Base-by-base conservation (phyloP, 768 basidiomycete species). In the Tremella yokohamensis region DNA sequence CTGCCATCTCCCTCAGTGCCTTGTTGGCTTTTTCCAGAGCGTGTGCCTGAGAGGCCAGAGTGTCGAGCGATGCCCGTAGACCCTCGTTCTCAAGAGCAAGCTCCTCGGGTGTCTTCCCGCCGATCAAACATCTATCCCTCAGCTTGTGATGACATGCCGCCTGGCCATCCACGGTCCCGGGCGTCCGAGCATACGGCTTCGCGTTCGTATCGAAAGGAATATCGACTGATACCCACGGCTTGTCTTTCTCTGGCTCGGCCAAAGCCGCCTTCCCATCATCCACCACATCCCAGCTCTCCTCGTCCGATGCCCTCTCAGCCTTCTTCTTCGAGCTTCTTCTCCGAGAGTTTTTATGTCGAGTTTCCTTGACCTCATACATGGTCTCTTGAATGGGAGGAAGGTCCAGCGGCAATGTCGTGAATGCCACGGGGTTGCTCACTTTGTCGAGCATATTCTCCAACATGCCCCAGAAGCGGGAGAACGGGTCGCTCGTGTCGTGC, bases 381-480 rank as follows among this genome's bases (percentile, higher is more conserved):
- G 4, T n/a, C 49, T 20, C 49, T 8, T 20, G 3, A 9, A n/a
- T 26, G 40, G n/a, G 58, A 29, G 51, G 51, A 26, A 24, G 25
- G 51, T 52, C 65, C 49, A 73, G 25, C 1, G 71, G 64, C n/a
- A 64, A 63, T 53, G 62, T 62, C 22, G 73, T 70, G 45, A 76
- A 75, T 15, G 65, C 67, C 1, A 75, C 70, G 16, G 75, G 75
- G 52, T 70, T 70, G n/a, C 60, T 58, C 12, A 75, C 66, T 40
- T 70, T 63, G 16, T 74, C 70, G 45, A 76, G 50, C 55, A 70
- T 69, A 19, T 66, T 71, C 40, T 76, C 73, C 13, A 76, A 51
- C 56, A 70, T 69, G 16, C 72, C 71, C 75, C 75, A 76, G 58
- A 76, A 76, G 42, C 70, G 22, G 9, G 57, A 63, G 58, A 76